These are phyloP conservation scores for Cladosporium sp. DNA, from an alignment of 2,329 filamentous ascomycete genomes.

Conservation along the genomic window DNA sequence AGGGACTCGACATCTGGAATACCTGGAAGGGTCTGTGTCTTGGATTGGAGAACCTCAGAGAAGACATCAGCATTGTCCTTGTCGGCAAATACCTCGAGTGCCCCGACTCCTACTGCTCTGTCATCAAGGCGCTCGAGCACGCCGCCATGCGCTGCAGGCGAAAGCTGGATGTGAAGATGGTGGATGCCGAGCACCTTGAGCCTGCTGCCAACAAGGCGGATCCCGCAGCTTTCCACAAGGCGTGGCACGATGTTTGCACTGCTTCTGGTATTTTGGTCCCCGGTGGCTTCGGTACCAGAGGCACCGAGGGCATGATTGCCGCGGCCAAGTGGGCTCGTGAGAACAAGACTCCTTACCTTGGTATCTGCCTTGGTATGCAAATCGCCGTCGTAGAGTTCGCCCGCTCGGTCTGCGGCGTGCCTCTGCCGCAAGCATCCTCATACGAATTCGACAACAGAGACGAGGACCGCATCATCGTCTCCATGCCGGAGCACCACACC, in stretches of 20 bases:
- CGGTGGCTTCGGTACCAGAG: slow-evolving; percentile 77
- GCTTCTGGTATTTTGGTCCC: slow-evolving; percentile 66
- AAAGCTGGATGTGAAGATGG: slow-evolving; percentile 76
- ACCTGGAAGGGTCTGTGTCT: slow-evolving; percentile 72
- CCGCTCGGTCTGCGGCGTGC: slow-evolving; percentile 66
- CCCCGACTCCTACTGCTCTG: slow-evolving; percentile 80
- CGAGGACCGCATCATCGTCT: slow-evolving; percentile 72
- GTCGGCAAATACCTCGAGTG: slow-evolving; percentile 90
- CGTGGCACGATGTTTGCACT: slow-evolving; percentile 75
- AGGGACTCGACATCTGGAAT: slow-evolving; percentile 69
- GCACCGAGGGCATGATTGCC: slow-evolving; percentile 84
- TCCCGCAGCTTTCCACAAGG: slow-evolving; percentile 69
- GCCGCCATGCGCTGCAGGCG: slow-evolving; percentile 79
- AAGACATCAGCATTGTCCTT: slow-evolving; percentile 73
- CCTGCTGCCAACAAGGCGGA: slow-evolving; percentile 55
- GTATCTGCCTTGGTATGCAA: slow-evolving; percentile 91
- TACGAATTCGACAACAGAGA: slow-evolving; percentile 56
- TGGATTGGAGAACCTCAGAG: slow-evolving; percentile 61
- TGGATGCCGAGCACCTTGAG: slow-evolving; percentile 84
- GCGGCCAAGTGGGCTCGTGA: slow-evolving; percentile 84
- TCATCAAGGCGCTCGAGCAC: slow-evolving; percentile 86
- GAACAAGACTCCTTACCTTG: slow-evolving; percentile 76
- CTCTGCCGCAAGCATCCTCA: slow-evolving; percentile 47
- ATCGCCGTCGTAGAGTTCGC: slow-evolving; percentile 88
- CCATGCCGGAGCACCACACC: slow-evolving; percentile 85